phyloP scores from a whole-genome alignment of 306 rosid genomes.

The Sicyos baderoa region DNA sequence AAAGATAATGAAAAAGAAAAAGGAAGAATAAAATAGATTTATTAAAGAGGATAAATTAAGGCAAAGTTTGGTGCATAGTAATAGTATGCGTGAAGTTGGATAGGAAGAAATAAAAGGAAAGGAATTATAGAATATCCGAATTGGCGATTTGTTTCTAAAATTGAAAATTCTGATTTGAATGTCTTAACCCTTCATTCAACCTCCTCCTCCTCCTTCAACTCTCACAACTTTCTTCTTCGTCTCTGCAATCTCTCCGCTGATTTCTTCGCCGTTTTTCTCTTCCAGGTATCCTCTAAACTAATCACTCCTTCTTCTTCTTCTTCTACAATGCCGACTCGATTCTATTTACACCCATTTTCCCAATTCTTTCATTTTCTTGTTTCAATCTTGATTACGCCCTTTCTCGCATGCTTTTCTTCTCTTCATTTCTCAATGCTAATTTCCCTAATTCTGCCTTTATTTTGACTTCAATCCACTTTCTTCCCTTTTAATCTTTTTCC shows the following conservation, averaged over 20 bases:
- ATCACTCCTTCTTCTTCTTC: neutral
- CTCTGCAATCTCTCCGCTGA: neutral
- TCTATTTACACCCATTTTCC: neutral
- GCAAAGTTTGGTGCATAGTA: slow-evolving; percentile 14
- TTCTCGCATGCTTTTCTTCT: too few relatives aligned
- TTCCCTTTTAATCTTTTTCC: neutral
- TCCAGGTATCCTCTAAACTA: neutral
- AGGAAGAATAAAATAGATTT: neutral
- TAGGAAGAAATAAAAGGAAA: slow-evolving; percentile 3
- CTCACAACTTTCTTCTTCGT: too few relatives aligned
- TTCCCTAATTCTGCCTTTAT: too few relatives aligned
- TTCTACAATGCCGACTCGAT: neutral
- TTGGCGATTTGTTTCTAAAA: too few relatives aligned
- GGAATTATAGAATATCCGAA: too few relatives aligned
- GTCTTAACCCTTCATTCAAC: too few relatives aligned
- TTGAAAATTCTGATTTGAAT: too few relatives aligned
- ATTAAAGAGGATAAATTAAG: neutral
- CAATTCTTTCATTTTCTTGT: neutral
- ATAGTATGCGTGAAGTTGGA: slow-evolving; percentile 9
- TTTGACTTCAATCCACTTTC: neutral
- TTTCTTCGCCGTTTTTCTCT: neutral
- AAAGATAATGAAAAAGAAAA: too few relatives aligned
- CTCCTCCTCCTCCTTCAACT: too few relatives aligned
- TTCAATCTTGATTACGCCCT: neutral
- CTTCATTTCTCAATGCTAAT: too few relatives aligned